These are phyloP conservation scores for Fomitopsis pulvina DNA, from an alignment of 768 basidiomycete species.

Conservation along the genomic window DNA sequence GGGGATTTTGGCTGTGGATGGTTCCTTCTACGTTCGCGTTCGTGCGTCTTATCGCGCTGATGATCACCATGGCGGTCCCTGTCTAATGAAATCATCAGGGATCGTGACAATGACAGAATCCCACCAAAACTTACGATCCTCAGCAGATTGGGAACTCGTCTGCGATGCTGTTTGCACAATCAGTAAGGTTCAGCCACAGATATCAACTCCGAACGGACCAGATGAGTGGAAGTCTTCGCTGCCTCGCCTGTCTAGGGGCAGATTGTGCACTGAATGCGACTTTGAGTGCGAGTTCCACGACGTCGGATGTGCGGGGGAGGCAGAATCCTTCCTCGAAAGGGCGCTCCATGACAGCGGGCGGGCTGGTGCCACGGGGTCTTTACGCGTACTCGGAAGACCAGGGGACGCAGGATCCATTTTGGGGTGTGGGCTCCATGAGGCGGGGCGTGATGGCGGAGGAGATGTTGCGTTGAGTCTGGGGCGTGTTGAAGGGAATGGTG, in stretches of 20 bases:
- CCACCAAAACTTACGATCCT: conserved; percentile 20
- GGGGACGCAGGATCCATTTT: not conserved
- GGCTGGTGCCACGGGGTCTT: not conserved
- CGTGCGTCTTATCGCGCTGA: conserved; percentile 27
- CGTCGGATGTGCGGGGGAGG: conserved; percentile 11
- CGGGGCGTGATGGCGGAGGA: not conserved
- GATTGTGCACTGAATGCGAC: conserved; percentile 17
- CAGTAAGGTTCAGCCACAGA: not conserved
- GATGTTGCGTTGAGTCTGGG: not conserved
- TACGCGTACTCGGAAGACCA: not conserved
- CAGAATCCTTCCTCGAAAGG: not conserved
- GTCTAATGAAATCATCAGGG: conserved; percentile 11
- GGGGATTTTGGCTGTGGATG: conserved; percentile 14
- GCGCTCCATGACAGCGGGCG: not conserved
- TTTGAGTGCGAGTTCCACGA: conserved; percentile 20
- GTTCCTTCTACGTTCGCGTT: conserved; percentile 47
- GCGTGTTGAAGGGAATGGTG: conserved; percentile 2
- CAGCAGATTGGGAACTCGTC: conserved; percentile 19
- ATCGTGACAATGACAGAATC: not conserved
- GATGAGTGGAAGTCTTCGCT: conserved; percentile 15
- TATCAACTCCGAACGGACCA: conserved; percentile 9
- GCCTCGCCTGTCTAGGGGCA: conserved; percentile 13
- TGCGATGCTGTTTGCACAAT: conserved; percentile 21
- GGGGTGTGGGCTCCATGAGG: not conserved
- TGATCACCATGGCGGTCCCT: conserved; percentile 23